These are phyloP conservation scores for Monosporascus sp. DNA, from an alignment of 2,329 filamentous ascomycete species.

Conservation along the genomic window DNA sequence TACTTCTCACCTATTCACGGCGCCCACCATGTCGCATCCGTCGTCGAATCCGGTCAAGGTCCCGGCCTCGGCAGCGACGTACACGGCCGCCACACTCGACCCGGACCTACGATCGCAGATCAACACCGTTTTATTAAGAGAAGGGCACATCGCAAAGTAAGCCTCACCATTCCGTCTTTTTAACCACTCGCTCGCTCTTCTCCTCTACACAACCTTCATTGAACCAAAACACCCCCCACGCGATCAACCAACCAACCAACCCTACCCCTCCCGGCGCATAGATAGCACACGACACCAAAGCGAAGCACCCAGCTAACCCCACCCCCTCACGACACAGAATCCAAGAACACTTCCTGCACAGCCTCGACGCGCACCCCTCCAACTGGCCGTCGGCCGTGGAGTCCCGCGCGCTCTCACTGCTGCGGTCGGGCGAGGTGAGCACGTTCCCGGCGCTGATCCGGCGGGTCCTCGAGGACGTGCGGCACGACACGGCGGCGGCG, in stretches of 20 bases:
- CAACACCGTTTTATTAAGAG: conserved; percentile 52
- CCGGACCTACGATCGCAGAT: conserved; percentile 59
- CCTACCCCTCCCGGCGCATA: not conserved
- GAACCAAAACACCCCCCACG: conserved; percentile 1
- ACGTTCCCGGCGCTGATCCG: conserved; percentile 58
- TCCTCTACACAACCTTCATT: not conserved
- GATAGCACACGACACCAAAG: not conserved
- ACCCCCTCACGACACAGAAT: conserved; percentile 40
- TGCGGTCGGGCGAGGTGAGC: conserved; percentile 54
- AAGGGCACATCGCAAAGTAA: conserved; percentile 57
- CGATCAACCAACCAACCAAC: conserved; percentile 3
- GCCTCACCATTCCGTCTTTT: conserved; percentile 9
- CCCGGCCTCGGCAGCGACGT: conserved; percentile 52
- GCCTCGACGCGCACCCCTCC: conserved; percentile 52
- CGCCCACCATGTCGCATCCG: conserved; percentile 37
- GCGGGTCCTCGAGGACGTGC: conserved; percentile 59
- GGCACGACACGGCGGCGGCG: conserved; percentile 40
- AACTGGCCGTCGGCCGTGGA: conserved; percentile 62
- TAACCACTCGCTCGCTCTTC: conserved; percentile 1
- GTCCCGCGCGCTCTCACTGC: conserved; percentile 53
- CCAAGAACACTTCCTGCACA: conserved; percentile 59
- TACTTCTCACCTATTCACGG: conserved; percentile 1
- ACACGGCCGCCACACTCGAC: conserved; percentile 57
- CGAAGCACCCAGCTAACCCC: conserved; percentile 6
- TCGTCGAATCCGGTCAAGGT: conserved; percentile 57